phyloP scores from a whole-genome alignment of 805 yeast species.

The Brettanomyces sp. region DNA sequence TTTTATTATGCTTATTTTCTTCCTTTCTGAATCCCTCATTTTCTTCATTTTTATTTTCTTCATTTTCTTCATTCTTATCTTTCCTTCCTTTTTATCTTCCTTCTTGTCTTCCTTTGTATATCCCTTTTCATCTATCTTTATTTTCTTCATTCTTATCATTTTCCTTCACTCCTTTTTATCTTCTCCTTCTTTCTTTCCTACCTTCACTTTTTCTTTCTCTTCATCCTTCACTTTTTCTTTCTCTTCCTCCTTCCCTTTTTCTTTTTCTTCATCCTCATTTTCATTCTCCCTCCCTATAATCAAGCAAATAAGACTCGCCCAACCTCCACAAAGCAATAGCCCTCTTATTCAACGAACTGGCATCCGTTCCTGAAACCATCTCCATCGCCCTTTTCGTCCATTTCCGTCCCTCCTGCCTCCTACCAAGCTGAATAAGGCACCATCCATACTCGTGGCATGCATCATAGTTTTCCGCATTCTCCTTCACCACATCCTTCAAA shows the following conservation, averaged over 20 bases:
- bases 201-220: no score
- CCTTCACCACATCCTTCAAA: constrained; percentile 40
- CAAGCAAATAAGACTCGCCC: constrained; percentile 51
- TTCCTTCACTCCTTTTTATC: no score
- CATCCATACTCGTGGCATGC: constrained; percentile 70
- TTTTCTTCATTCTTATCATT: no score
- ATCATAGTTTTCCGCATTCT: constrained; percentile 42
- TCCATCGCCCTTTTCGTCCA: constrained; percentile 37
- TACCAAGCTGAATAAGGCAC: constrained; percentile 55
- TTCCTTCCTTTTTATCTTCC: no score
- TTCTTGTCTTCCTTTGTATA: no score
- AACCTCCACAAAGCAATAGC: constrained; percentile 65
- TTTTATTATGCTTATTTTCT: constrained; percentile 2
- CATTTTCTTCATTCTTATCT: no score
- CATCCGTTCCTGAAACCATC: constrained; percentile 39
- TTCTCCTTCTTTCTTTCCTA: no score
- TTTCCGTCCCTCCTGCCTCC: constrained; percentile 41
- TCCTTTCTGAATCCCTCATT: no score
- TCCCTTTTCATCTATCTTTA: no score
- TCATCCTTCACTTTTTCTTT: neutral
- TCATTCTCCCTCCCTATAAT: constrained; percentile 10
- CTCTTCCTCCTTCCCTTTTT: neutral
- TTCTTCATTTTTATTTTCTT: no score
- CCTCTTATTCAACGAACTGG: constrained; percentile 42
- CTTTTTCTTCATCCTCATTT: constrained; percentile 2